phyloP scores from a whole-genome alignment of 2,329 filamentous ascomycete genomes.

The Ceratocystis cacaofunesta region DNA sequence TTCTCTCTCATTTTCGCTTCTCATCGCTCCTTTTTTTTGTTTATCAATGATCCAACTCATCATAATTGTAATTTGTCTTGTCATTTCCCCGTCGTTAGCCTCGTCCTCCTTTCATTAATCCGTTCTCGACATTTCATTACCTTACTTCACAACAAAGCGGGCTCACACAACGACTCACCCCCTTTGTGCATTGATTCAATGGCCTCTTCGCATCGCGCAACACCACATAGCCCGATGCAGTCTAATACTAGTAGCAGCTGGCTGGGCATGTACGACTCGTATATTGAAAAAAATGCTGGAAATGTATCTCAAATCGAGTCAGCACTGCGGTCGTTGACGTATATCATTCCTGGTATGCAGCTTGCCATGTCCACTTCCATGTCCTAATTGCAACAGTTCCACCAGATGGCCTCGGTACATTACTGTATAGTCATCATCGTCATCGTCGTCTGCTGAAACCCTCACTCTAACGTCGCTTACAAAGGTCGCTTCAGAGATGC shows the following conservation, averaged over 20 bases:
- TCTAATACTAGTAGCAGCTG: conserved; percentile 26
- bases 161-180: not conserved
- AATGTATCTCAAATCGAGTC: conserved; percentile 93
- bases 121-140: not conserved
- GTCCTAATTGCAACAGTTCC: conserved; percentile 18
- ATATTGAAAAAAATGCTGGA: conserved; percentile 87
- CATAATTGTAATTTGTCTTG: not conserved
- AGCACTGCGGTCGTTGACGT: conserved; percentile 78
- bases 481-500: conserved; percentile 77
- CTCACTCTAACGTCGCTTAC: not conserved
- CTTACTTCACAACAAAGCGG: not conserved
- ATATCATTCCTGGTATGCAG: conserved; percentile 67
- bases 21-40: not conserved
- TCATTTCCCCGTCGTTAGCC: not conserved
- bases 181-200: not conserved
- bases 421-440: not conserved
- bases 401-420: not conserved
- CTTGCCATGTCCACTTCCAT: not conserved
- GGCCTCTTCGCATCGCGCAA: not conserved
- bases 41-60: not conserved
- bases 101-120: not conserved
- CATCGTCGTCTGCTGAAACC: not conserved
- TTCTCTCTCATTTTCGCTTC: not conserved
- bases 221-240: not conserved
- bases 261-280: conserved; percentile 64